Evolutionary conservation across 164 flowering plant species (phyloP), one percentile per base, ranked within the genome.

Genomic region (Berberis vulgaris): DNA sequence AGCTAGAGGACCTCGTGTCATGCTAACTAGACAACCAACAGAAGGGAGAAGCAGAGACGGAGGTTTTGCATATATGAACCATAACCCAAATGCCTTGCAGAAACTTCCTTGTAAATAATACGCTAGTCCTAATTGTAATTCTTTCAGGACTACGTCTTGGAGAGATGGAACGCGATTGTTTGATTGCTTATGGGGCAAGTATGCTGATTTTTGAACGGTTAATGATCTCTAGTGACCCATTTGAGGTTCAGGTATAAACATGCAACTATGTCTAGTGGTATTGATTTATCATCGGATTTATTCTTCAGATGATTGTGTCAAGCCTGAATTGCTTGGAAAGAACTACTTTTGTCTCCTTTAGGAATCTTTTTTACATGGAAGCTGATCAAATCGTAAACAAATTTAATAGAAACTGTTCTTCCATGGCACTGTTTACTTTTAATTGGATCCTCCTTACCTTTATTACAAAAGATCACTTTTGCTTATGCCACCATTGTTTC

Each of bases 151-250:
- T 91, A 39, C 78, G 97, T 41, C 86, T 95, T 7, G 97, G 97
- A 65, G 97, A 95, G 73, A 95, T 95, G 99, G 99, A 95, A 74
- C 96, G 97, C 43, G 97, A 95, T 81, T 91, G 99, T 76, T 76
- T 95, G 73, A 86, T 91, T 75, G 97, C 96, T 26, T 91, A 91
- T 80, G 99, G 97, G 54, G 94, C 99, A 62, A 87, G 97, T 70
- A 89, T 78, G 84, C 61, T 91, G 72, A 77, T 88, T 61, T 85
- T 66, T 70, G 99, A 95, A 69, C 87, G 99, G 7, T 73, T 91
- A 52, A 86, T 95, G 96, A 39, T 86, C n/a, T 87, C 97, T 5
- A 91, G 97, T 75, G 97, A 95, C 68, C 87, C 91, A n/a, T 91
- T 83, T 70, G 86, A 84, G 71, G 96, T 83, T 75, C 96, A 91